These are phyloP conservation scores for Aspergillus indologenus DNA, from an alignment of 495 filamentous ascomycete genomes.

Conservation along the genomic window DNA sequence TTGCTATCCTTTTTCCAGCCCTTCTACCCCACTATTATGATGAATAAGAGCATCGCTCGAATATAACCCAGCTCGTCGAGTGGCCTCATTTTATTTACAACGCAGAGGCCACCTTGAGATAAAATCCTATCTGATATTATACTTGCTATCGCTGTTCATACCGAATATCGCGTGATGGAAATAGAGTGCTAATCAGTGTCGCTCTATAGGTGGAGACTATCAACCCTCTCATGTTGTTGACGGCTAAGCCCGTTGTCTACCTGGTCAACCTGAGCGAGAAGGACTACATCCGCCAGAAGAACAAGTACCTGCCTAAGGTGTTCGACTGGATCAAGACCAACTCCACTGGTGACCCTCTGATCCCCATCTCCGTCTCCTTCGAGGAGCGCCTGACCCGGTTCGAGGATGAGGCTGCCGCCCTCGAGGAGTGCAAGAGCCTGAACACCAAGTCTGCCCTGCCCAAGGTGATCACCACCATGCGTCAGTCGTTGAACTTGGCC, in stretches of 20 bases:
- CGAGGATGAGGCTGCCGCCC: conserved; percentile 70
- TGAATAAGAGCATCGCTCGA: conserved; percentile 97
- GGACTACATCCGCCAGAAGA: conserved; percentile 98
- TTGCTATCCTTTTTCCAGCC: not conserved
- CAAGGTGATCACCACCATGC: conserved; percentile 93
- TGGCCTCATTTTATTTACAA: conserved; percentile 57
- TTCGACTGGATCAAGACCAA: conserved; percentile 91
- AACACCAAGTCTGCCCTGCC: conserved; percentile 85
- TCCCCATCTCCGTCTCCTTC: conserved; percentile 87
- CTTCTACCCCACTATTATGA: conserved; percentile 57
- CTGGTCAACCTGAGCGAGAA: conserved; percentile 95
- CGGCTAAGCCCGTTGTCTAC: conserved; percentile 96
- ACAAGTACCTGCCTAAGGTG: conserved; percentile 94
- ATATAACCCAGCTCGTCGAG: conserved; percentile 99
- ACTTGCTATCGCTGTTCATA: conserved; percentile 15
- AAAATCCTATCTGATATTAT: conserved; percentile 55
- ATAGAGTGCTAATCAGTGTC: conserved; percentile 8
- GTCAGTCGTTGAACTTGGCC: conserved; percentile 79
- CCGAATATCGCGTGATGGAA: not conserved
- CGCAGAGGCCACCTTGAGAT: conserved; percentile 82
- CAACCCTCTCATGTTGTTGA: conserved; percentile 92
- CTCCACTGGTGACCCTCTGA: conserved; percentile 80
- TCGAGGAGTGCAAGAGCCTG: conserved; percentile 84
- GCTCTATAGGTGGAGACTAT: conserved; percentile 85
- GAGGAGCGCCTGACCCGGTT: conserved; percentile 87